A percentile compares a stretch with the other conserved stretches of the same genome.
phyloP scores from a whole-genome alignment of 805 yeast species.

The Teunomyces aglyptinius region DNA sequence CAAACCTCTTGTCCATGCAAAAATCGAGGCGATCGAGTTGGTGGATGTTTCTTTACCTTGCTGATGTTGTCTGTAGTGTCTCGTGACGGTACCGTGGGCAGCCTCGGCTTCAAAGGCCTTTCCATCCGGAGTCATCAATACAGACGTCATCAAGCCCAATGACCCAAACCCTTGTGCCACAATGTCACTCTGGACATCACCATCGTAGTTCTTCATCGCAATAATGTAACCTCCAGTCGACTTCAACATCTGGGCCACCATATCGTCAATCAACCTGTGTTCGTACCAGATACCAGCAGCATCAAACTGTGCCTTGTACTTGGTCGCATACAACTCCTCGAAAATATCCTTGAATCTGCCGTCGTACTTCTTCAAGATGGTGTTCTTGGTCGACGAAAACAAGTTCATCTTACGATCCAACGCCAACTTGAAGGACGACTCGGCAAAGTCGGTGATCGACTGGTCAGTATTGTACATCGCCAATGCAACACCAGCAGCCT shows the following conservation, averaged over 20 bases:
- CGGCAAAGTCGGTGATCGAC: slow-evolving; percentile 74
- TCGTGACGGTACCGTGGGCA: slow-evolving; percentile 85
- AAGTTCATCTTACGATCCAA: slow-evolving; percentile 60
- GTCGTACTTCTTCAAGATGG: slow-evolving; percentile 77
- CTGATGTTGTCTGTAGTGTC: slow-evolving; percentile 81
- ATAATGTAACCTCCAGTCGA: slow-evolving; percentile 79
- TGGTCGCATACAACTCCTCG: slow-evolving; percentile 59
- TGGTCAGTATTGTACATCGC: slow-evolving; percentile 85
- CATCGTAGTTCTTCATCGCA: slow-evolving; percentile 83
- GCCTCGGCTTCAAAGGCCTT: slow-evolving; percentile 85
- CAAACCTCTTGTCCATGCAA: slow-evolving; percentile 85
- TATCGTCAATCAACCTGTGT: slow-evolving; percentile 81
- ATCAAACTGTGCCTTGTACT: slow-evolving; percentile 59
- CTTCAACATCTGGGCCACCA: slow-evolving; percentile 87
- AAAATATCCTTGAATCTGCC: slow-evolving; percentile 82
- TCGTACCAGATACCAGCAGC: slow-evolving; percentile 65
- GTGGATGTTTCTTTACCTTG: slow-evolving; percentile 82
- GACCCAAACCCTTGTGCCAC: slow-evolving; percentile 89
- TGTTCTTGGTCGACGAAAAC: slow-evolving; percentile 73
- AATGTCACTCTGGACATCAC: slow-evolving; percentile 82
- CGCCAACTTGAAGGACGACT: slow-evolving; percentile 76
- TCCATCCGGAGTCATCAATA: slow-evolving; percentile 80
- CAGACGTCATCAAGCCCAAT: slow-evolving; percentile 81
- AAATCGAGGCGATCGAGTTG: slow-evolving; percentile 80
- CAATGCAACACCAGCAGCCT: slow-evolving; percentile 70